Evolutionary conservation across 805 yeast genomes (phyloP).

Genomic region (Lipomyces spencermartinsiae): DNA sequence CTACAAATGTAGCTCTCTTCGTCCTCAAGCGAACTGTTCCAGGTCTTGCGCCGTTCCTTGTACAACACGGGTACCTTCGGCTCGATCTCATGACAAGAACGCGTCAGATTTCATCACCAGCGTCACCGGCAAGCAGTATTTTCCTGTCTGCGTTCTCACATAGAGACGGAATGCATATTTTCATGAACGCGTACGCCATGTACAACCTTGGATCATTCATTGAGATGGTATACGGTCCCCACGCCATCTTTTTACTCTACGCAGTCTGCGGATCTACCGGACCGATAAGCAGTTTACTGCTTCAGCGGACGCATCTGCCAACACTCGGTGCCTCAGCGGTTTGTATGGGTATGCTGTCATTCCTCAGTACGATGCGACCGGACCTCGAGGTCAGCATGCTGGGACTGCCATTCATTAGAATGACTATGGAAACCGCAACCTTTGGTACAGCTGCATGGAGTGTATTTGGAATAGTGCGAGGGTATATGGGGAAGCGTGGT

Average conservation of each 20-base stretch:
- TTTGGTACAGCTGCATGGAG: conserved; percentile 23
- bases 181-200: conserved; percentile 27
- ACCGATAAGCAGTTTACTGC: conserved; percentile 18
- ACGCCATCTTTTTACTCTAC: conserved; percentile 20
- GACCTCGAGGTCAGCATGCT: conserved; percentile 16
- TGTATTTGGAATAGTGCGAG: conserved; percentile 11
- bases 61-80: conserved; percentile 28
- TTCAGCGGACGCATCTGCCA: conserved; percentile 25
- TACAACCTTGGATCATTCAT: conserved; percentile 29
- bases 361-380: conserved; percentile 24
- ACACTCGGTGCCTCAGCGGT: conserved; percentile 37
- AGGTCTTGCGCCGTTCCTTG: conserved; percentile 21
- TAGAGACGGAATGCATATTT: conserved; percentile 25
- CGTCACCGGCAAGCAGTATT: conserved; percentile 17
- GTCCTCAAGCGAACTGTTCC: conserved; percentile 26
- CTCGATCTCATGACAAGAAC: conserved; percentile 20
- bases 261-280: conserved; percentile 21
- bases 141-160: conserved; percentile 32
- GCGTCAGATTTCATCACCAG: conserved; percentile 14
- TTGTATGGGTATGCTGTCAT: conserved; percentile 33
- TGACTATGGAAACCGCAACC: conserved; percentile 14
- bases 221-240: conserved; percentile 25
- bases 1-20: conserved; percentile 20
- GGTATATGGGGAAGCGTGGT: conserved; percentile 7
- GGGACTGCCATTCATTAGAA: conserved; percentile 18